Conservation (phyloP, 1,139 yeast genomes). For the Kodamaea derodonti region DNA sequence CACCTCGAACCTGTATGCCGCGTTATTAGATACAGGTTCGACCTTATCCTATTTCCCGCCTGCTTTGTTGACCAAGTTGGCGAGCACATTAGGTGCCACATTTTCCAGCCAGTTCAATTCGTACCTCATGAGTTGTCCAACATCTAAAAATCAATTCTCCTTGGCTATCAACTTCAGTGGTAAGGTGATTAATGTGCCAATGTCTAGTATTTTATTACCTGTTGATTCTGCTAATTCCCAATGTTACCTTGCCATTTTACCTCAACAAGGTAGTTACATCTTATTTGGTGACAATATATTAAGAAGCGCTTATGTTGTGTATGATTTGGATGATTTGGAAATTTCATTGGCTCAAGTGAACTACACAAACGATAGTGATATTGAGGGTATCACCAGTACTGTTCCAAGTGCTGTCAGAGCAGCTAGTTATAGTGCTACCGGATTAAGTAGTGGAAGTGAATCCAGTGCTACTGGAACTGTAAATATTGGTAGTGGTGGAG, state of each 20-base stretch:
- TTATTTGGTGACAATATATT: conserved; percentile 71
- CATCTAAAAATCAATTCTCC: conserved; percentile 10
- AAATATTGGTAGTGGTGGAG: background rate
- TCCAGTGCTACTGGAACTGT: conserved; percentile 9
- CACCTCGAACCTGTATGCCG: conserved; percentile 11
- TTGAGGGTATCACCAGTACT: conserved; percentile 37
- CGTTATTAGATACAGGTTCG: conserved; percentile 21
- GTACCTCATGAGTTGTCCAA: conserved; percentile 26
- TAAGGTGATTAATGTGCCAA: conserved; percentile 41
- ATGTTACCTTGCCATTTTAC: conserved; percentile 30
- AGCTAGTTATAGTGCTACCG: conserved; percentile 30
- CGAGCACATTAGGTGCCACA: conserved; percentile 25
- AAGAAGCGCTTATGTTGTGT: conserved; percentile 72
- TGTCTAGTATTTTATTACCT: conserved; percentile 30
- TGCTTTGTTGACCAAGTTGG: conserved; percentile 23
- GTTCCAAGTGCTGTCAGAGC: conserved; percentile 48
- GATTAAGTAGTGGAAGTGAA: conserved; percentile 7
- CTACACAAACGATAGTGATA: conserved; percentile 32
- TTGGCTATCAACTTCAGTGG: conserved; percentile 48
- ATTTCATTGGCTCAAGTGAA: conserved; percentile 67
- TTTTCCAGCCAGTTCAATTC: conserved; percentile 27
- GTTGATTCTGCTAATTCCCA: conserved; percentile 5
- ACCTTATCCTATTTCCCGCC: conserved; percentile 36
- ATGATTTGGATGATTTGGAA: conserved; percentile 63
- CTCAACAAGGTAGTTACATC: conserved; percentile 13